Percentiles rank a stretch among this genome's conserved stretches.
Conservation (phyloP, 495 filamentous ascomycete species). For the Hypoxylon cercidicola region DNA sequence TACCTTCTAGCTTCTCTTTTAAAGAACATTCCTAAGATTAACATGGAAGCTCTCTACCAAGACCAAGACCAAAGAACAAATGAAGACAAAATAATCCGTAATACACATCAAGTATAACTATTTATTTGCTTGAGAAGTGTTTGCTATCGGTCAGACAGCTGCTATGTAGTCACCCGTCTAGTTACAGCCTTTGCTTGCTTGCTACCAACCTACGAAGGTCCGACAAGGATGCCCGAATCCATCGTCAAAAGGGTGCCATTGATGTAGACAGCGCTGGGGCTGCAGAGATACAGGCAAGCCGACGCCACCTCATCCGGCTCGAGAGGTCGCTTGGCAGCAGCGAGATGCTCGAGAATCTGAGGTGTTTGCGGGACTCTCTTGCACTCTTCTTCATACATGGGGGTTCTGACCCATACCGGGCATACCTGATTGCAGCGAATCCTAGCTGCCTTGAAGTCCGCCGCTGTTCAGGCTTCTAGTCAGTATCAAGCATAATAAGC, state of each 20-base stretch:
- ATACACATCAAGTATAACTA: too few relatives aligned
- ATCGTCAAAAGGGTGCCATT: constrained; percentile 27
- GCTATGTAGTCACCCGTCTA: too few relatives aligned
- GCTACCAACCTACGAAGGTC: constrained; percentile 26
- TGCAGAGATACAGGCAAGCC: constrained; percentile 39
- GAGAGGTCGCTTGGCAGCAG: constrained; percentile 19
- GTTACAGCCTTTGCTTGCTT: too few relatives aligned
- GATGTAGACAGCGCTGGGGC: constrained; percentile 16
- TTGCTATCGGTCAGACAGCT: too few relatives aligned
- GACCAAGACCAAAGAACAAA: too few relatives aligned
- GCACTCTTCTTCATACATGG: constrained; percentile 50
- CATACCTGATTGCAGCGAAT: constrained; percentile 43
- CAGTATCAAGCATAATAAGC: background rate
- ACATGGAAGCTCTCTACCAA: too few relatives aligned
- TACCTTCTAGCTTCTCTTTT: too few relatives aligned
- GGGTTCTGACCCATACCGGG: constrained; percentile 54
- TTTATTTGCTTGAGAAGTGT: too few relatives aligned
- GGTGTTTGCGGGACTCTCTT: constrained; percentile 20
- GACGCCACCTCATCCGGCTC: constrained; percentile 37
- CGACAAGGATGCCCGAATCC: constrained; percentile 23
- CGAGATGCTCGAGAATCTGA: constrained; percentile 12
- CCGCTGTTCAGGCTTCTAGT: constrained; percentile 12
- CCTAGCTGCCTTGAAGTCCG: constrained; percentile 30
- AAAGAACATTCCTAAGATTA: too few relatives aligned
- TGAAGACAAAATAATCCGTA: too few relatives aligned